Percentiles rank a stretch among this genome's conserved stretches.
Conservation (phyloP, 2,329 filamentous ascomycete species). For the Cryphonectria nitschkei region DNA sequence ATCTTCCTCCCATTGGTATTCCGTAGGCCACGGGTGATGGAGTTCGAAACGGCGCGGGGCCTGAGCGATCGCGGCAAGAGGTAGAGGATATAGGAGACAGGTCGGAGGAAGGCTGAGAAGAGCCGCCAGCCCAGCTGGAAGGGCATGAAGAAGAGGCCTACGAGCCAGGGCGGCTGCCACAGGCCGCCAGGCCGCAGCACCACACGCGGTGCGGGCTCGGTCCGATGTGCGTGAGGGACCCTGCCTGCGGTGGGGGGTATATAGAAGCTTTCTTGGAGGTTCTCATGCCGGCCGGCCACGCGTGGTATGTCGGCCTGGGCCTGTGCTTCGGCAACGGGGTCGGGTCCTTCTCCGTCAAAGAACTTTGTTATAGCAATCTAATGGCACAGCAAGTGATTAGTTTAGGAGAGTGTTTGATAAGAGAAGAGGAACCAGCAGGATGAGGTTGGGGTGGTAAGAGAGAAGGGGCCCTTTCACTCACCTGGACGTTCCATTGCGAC, state of each 20-base stretch:
- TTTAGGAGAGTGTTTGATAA: neutral
- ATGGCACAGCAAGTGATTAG: neutral
- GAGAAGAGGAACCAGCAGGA: neutral
- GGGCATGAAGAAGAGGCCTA: conserved; percentile 79
- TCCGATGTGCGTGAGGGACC: conserved; percentile 41
- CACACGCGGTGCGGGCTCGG: conserved; percentile 79
- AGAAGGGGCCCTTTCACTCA: conserved; percentile 41
- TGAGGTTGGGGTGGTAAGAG: neutral
- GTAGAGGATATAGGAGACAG: conserved; percentile 77
- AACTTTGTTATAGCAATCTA: conserved; percentile 96
- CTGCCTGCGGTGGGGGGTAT: conserved; percentile 38
- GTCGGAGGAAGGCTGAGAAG: conserved; percentile 69
- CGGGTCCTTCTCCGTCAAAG: conserved; percentile 91
- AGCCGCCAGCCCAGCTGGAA: conserved; percentile 74
- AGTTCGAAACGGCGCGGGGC: conserved; percentile 58
- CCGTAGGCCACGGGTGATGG: conserved; percentile 54
- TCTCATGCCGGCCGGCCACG: conserved; percentile 70
- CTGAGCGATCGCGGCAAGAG: conserved; percentile 73
- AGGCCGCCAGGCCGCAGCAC: conserved; percentile 74
- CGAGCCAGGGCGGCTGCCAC: conserved; percentile 72
- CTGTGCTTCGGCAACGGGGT: conserved; percentile 77
- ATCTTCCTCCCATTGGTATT: conserved; percentile 73
- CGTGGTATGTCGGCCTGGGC: conserved; percentile 66
- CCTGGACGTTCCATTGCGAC: conserved; percentile 96
- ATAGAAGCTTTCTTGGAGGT: conserved; percentile 67